Base-by-base conservation (phyloP, 768 basidiomycete species). In the Phaffia tasmanica region DNA sequence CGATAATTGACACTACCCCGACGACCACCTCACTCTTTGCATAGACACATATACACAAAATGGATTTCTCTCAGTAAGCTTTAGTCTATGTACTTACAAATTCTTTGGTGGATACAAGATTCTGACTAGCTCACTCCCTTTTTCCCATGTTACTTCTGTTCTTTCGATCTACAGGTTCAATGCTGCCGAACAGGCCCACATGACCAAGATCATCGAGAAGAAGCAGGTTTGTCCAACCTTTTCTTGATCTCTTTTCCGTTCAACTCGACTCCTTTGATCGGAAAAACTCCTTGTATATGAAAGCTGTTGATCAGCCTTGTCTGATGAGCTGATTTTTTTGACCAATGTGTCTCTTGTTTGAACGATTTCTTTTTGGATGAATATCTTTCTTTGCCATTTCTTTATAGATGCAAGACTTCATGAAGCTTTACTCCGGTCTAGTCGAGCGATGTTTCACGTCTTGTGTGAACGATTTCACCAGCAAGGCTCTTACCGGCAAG, bases 391-490 rank as follows among this genome's bases (percentile, higher is more conserved):
- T 25, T 23, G 16, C n/a, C 50, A 18, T 25, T 47, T 30, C 25
- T 30, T 2, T 21, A 21, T 30, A 98, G 93, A 94, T 99, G 92
- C 89, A 94, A 81, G 94, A 98, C 80, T 98, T 99, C 74, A 81
- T 99, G 81, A 83, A 82, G 74, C 86, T 98, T 78, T 98, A 99
- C 78, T 88, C 90, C 27, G 87, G 85, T 74, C 83, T 99, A 64
- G 91, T 93, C 42, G 94, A 98, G 76, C 85, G 89, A 72, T 99
- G 94, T 77, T 99, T 99, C 82, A 90, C 81, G 72, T 81, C 88
- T 18, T 99, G 94, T 76, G 87, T 86, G 73, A 93, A 93, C 75
- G 94, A 99, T 76, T 97, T 99, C 73, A 97, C 93, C 29, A 88
- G 87, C 81, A 95, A 91, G 78, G 85, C 91, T 0, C 79, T 99